phyloP scores from a whole-genome alignment of 306 rosid genomes.

The Cucumis hystrix region DNA sequence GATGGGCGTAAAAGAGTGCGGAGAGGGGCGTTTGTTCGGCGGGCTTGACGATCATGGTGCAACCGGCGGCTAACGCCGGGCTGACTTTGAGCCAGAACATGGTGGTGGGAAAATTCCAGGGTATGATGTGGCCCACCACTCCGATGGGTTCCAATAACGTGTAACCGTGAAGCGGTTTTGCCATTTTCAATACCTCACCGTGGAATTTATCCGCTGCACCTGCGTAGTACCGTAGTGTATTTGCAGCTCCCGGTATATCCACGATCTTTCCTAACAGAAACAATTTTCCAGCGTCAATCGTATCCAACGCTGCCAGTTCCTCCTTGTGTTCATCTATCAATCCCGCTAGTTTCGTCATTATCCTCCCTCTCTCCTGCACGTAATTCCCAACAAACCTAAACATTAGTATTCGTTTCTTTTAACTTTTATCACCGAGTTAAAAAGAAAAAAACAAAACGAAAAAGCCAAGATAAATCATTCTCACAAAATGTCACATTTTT shows the following conservation, averaged over 20 bases:
- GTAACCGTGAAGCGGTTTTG: constrained; percentile 38
- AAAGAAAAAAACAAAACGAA: too few relatives aligned
- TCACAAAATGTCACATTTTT: too few relatives aligned
- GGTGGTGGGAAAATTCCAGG: constrained; percentile 68
- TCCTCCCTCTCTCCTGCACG: constrained; percentile 48
- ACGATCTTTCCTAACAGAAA: constrained; percentile 17
- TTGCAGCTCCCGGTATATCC: constrained; percentile 44
- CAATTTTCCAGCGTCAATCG: constrained; percentile 57
- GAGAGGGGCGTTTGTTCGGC: constrained; percentile 91
- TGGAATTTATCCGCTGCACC: constrained; percentile 91
- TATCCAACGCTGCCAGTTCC: constrained; percentile 59
- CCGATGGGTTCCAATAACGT: constrained; percentile 74
- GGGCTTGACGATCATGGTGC: constrained; percentile 77
- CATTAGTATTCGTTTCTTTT: neutral
- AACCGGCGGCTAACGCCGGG: constrained; percentile 84
- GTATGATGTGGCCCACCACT: constrained; percentile 76
- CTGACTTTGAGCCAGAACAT: constrained; percentile 39
- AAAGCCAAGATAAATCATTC: too few relatives aligned
- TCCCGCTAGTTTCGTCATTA: constrained; percentile 55
- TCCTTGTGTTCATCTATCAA: constrained; percentile 42
- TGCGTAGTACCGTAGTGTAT: constrained; percentile 49
- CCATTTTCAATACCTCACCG: constrained; percentile 52
- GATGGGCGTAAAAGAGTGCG: constrained; percentile 67
- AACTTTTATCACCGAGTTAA: neutral
- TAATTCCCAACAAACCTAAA: neutral